phyloP scores from a whole-genome alignment of 768 basidiomycete genomes.

The Nidularia sp. region DNA sequence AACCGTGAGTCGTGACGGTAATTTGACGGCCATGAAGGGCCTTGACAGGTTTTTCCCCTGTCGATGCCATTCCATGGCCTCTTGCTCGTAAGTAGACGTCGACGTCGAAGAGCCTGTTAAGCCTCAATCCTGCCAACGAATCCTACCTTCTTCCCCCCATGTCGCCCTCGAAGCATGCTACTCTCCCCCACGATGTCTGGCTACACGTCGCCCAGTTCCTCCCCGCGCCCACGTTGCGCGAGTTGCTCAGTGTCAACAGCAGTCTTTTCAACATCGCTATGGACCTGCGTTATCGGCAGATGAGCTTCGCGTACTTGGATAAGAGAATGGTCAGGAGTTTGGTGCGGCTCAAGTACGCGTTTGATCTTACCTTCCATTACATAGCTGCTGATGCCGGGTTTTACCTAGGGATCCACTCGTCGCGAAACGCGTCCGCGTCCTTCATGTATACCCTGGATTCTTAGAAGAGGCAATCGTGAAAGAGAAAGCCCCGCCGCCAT shows the following conservation, averaged over 20 bases:
- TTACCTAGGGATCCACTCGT: slow-evolving; percentile 39
- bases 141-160: slow-evolving; percentile 1
- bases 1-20: not conserved
- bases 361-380: not conserved
- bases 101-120: slow-evolving; percentile 4
- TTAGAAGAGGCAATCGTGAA: slow-evolving; percentile 33
- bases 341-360: slow-evolving; percentile 29
- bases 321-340: slow-evolving; percentile 38
- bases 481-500: slow-evolving; percentile 9
- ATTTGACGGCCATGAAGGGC: slow-evolving; percentile 10
- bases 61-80: slow-evolving; percentile 7
- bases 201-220: slow-evolving; percentile 28
- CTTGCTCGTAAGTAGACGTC: slow-evolving; percentile 1
- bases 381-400: not conserved
- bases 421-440: slow-evolving; percentile 41
- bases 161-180: slow-evolving; percentile 1
- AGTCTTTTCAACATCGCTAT: slow-evolving; percentile 35
- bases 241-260: slow-evolving; percentile 31
- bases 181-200: slow-evolving; percentile 31
- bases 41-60: slow-evolving; percentile 12
- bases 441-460: slow-evolving; percentile 47
- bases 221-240: slow-evolving; percentile 23
- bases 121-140: not conserved
- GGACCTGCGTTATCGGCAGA: slow-evolving; percentile 43
- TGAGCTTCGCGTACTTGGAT: slow-evolving; percentile 47